Conservation (phyloP, 176 grass and related monocot genomes). For the Musa acuminata region DNA sequence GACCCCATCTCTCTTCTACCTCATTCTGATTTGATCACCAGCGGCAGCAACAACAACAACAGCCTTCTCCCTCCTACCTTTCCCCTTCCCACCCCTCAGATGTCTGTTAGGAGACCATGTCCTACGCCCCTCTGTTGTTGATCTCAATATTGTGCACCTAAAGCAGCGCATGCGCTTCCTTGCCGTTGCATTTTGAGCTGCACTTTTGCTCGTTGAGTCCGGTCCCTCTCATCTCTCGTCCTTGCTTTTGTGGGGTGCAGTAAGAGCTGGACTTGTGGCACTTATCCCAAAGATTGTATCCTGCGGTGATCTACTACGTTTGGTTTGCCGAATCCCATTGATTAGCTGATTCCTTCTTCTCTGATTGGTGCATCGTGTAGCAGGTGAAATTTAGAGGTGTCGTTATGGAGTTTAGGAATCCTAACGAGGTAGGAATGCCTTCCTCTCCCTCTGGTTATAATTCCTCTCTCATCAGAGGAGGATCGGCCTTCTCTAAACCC, state of each 20-base stretch:
- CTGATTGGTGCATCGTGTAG: slow-evolving; percentile 6
- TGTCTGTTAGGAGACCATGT: not conserved
- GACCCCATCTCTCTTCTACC: not conserved
- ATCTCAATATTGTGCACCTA: not conserved
- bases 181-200: not conserved
- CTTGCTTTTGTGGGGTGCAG: not conserved
- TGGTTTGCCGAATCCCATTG: too few species aligned
- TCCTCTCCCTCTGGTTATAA: not conserved
- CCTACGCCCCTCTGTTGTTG: too few species aligned
- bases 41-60: not conserved
- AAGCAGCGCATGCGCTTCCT: not conserved
- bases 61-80: not conserved
- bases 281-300: too few species aligned
- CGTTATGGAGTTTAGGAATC: slow-evolving; percentile 18
- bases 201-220: not conserved
- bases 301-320: too few species aligned
- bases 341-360: not conserved
- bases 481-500: slow-evolving; percentile 13
- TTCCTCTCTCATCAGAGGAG: not conserved
- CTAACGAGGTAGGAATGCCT: not conserved
- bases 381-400: too few species aligned
- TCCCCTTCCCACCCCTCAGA: not conserved
- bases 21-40: not conserved
- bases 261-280: not conserved
- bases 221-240: not conserved